Base-by-base conservation (phyloP, 176 grass and related monocot genomes). In the Zizania latifolia region DNA sequence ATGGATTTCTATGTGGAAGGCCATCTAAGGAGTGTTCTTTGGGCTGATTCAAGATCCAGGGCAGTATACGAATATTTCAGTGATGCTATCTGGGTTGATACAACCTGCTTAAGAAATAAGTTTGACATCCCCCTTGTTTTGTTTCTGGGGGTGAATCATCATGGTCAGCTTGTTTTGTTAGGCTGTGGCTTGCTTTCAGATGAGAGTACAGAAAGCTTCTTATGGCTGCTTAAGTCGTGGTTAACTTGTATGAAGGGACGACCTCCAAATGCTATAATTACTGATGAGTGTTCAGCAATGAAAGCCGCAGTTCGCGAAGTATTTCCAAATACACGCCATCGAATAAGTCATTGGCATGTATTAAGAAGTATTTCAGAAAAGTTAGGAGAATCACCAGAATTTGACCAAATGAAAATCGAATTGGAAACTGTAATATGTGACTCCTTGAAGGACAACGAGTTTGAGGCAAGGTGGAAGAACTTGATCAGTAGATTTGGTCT, bases 41-140 rank as follows among this genome's bases (percentile, higher is more conserved):
- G 91, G 87, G 91, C 87, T 27, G 91, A 93, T 85, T 90, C 91
- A 37, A 87, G 87, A 53, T 90, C 84, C 58, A 85, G 91, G 82
- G 58, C 70, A 31, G 74, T 73, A 4, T 87, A 93, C 70, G 72
- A 93, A 2, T 93, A 84, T 71, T 93, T 89, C 61, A 74, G 33
- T 13, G 91, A 93, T 40, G 90, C 84, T 62, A 31, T 92, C 53
- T 92, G 75, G 58, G 33, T 93, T 0, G 91, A 93, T 82, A 79
- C 87, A 12, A 87, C 78, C 6, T 93, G 78, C 78, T 50, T 93
- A 72, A 90, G 84, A 70, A 93, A 67, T 55, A 86, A 82, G 65
- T 93, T 68, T 74, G 17, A 46, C 41, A 66, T 85, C 15, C 87
- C 87, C 10, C 91, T 93, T 62, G 87, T 75, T 76, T 85, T 75